Evolutionary conservation across 2,329 filamentous ascomycete species (phyloP).

Genomic region (Didymosphaeria variabile): DNA sequence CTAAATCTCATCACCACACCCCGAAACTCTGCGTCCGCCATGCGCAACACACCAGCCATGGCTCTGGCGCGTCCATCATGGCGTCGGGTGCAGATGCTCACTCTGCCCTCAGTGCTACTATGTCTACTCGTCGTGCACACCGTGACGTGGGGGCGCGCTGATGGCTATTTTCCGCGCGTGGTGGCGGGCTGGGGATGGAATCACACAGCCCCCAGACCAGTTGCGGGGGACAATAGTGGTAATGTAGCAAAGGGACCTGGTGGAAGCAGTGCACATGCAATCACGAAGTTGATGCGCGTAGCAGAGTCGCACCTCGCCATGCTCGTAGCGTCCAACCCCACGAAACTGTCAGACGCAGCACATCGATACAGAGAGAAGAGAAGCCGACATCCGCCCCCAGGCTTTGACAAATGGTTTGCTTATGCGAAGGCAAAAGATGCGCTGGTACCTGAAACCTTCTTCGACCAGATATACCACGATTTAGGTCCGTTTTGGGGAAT

Average conservation of each 20-base stretch:
- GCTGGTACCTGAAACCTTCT: slow-evolving; percentile 59
- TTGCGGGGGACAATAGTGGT: not conserved
- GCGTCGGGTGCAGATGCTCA: slow-evolving; percentile 25
- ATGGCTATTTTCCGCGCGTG: not conserved
- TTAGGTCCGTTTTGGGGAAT: slow-evolving; percentile 61
- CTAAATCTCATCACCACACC: slow-evolving; percentile 14
- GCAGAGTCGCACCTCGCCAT: slow-evolving; percentile 43
- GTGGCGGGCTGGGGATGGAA: slow-evolving; percentile 1
- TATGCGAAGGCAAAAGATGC: slow-evolving; percentile 54
- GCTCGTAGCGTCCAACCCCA: slow-evolving; percentile 47
- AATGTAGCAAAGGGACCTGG: not conserved
- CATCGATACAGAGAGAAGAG: slow-evolving; percentile 53
- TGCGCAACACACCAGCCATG: slow-evolving; percentile 13
- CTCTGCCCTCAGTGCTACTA: slow-evolving; percentile 22
- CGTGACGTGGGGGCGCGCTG: slow-evolving; percentile 16
- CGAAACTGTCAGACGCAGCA: slow-evolving; percentile 52
- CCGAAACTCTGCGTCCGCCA: slow-evolving; percentile 6
- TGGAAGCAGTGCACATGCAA: slow-evolving; percentile 39
- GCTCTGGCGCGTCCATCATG: slow-evolving; percentile 19
- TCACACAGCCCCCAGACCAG: too few relatives aligned
- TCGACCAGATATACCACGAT: slow-evolving; percentile 62
- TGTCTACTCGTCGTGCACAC: slow-evolving; percentile 22
- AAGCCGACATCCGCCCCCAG: slow-evolving; percentile 60
- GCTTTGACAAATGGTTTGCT: slow-evolving; percentile 59
- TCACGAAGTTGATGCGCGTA: slow-evolving; percentile 46